Evolutionary conservation across 495 filamentous ascomycete genomes (phyloP).

Genomic region (Xylaria curta): DNA sequence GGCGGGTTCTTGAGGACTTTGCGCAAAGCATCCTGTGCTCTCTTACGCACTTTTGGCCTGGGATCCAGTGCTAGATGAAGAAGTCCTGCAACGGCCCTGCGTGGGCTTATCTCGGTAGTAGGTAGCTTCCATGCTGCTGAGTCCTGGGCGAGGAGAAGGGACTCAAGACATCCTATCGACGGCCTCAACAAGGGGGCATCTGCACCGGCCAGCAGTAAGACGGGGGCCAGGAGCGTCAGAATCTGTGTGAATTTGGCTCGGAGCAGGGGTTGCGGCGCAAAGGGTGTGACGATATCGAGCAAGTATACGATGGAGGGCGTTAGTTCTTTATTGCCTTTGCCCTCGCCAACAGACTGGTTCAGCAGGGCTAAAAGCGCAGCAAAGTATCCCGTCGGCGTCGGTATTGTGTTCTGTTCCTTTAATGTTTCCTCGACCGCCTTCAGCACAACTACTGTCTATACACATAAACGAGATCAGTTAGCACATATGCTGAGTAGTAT

Average conservation of each 20-base stretch:
- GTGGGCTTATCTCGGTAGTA: conserved; percentile 82
- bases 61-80: conserved; percentile 83
- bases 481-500: background rate
- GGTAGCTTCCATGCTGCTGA: conserved; percentile 84
- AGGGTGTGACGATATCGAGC: conserved; percentile 86
- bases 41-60: conserved; percentile 92
- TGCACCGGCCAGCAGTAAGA: conserved; percentile 77
- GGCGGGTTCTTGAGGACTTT: conserved; percentile 83
- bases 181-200: conserved; percentile 86
- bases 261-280: conserved; percentile 82
- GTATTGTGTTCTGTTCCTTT: conserved; percentile 79
- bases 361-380: conserved; percentile 93
- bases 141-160: conserved; percentile 87
- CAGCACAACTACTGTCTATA: conserved; percentile 84
- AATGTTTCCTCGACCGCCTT: conserved; percentile 92
- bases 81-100: conserved; percentile 86
- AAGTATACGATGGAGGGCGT: conserved; percentile 92
- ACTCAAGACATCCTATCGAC: conserved; percentile 92
- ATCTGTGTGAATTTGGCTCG: conserved; percentile 94
- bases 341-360: conserved; percentile 69
- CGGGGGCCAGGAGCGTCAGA: conserved; percentile 81
- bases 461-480: conserved; percentile 26
- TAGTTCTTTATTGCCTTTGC: conserved; percentile 79
- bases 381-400: conserved; percentile 90
- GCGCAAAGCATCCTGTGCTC: conserved; percentile 87